phyloP scores from a whole-genome alignment of 2,329 filamentous ascomycete species.

The Uncinocarpus reesii region DNA sequence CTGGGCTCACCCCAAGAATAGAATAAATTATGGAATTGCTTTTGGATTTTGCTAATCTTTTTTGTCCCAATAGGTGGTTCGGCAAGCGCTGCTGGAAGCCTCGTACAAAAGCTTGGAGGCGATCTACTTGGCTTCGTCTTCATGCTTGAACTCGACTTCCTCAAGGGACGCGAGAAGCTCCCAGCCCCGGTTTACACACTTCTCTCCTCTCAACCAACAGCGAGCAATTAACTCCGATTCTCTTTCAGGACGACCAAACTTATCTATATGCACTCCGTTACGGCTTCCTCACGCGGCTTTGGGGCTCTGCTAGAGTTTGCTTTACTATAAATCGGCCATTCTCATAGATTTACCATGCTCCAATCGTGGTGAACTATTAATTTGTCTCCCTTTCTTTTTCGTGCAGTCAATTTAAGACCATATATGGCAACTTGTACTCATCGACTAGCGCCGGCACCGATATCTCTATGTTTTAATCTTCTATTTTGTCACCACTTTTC shows the following conservation, averaged over 20 bases:
- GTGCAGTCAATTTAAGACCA: neutral
- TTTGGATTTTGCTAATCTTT: constrained; percentile 10
- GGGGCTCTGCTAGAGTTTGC: neutral
- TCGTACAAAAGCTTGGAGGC: constrained; percentile 78
- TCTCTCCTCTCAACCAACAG: constrained; percentile 43
- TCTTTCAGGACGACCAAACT: neutral
- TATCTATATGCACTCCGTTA: neutral
- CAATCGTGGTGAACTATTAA: neutral
- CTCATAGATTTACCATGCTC: neutral
- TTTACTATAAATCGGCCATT: neutral
- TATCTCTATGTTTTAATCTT: neutral
- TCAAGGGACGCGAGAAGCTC: constrained; percentile 85
- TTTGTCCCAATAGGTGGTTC: constrained; percentile 62
- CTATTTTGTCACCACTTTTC: neutral
- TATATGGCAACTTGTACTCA: neutral
- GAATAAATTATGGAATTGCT: no score
- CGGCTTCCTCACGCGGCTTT: neutral
- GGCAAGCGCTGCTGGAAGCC: constrained; percentile 72
- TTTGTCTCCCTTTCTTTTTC: neutral
- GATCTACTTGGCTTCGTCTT: constrained; percentile 83
- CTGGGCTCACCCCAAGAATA: no score
- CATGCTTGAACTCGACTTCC: constrained; percentile 87
- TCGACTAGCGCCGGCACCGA: neutral
- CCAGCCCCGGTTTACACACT: constrained; percentile 74
- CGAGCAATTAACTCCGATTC: neutral